Evolutionary conservation across 2,329 filamentous ascomycete species (phyloP), one percentile per base, ranked within the genome.

Genomic region (Phyllosticta capitalensis): DNA sequence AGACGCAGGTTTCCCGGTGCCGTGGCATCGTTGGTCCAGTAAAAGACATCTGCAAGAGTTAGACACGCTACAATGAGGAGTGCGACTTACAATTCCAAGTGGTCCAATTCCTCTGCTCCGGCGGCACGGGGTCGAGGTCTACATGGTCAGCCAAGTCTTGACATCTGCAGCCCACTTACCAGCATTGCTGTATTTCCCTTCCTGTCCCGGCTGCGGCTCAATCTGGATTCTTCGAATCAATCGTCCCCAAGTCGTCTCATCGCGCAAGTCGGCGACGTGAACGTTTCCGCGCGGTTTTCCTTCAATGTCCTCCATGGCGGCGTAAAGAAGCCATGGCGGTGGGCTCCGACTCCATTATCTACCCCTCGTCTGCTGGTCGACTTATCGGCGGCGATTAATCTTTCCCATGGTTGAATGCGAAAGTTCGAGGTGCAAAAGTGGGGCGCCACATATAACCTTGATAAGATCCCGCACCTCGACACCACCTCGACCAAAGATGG

Each of bases 61-160:
- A 45, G 38, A 45, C 14, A n/a, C 38, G 38, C 38, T 6, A 45
- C 38, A n/a, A n/a, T 6, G 5, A 54, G 19, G 49, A 54, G 54
- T 1, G 1, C 19, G 10, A 22, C 63, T 60, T 12, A 64, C 61
- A 65, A 17, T 64, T 64, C 21, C 56, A 55, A 49, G 63, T 63
- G 19, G 24, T 38, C 61, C 63, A 64, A 10, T 57, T 65, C 38
- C 58, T 61, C 52, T 61, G 48, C n/a, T 50, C 49, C 26, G 61
- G 54, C 7, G 56, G 52, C n/a, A 48, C 61, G 9, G 64, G 63
- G 24, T 64, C 63, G 2, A 64, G 63, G 52, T 65, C 64, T 54
- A 52, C 24, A 58, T 26, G 61, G 61, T 33, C 52, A 61, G 61
- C 60, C 61, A 53, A 38, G 49, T 17, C 60, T 57, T n/a, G 33